Base-by-base conservation (phyloP, 139 green algal genomes). In the Closterium sp. region DNA sequence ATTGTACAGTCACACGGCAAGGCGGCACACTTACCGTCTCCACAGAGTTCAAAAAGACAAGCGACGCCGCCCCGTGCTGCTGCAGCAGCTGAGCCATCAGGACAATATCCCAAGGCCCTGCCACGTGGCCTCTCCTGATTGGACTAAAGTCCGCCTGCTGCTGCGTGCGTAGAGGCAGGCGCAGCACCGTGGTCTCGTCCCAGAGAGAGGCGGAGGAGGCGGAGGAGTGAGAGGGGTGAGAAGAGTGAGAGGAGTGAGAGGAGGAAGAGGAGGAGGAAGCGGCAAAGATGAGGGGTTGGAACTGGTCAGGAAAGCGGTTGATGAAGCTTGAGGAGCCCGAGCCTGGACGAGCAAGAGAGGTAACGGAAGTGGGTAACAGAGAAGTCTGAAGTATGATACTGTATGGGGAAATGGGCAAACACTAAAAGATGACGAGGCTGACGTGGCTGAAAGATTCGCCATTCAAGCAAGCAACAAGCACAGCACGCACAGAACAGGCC, bases 231-330 rank as follows among this genome's bases (percentile, higher is more conserved):
- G 62, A 79, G 62, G 62, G 27, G 62, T 22, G 19, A 13, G 62
- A 79, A 24, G 62, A 79, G 62, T 24, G 62, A 24, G 62, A 79
- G 62, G 62, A 79, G 62, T 50, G 62, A 79, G 62, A 79, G 62
- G 62, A 79, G 62, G 62, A 79, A 13, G n/a, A 85, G 21, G 79
- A 30, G 19, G 91, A 79, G 2, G 86, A n/a, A 21, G 93, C 70
- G 62, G 24, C 22, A 4, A 94, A 28, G 38, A 7, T 34, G 32
- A 94, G n/a, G 19, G 91, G 91, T 62, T 4, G 31, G 91, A 96
- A 96, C 87, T 96, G 96, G 94, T 97, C 95, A 0, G 91, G 22
- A 84, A 97, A 97, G 17, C 91, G 93, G 19, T 42, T 30, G 13
- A 79, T 79, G 62, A 79, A 79, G 62, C 70, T 95, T 92, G 31